A percentile compares a stretch with the other conserved stretches of the same genome.
These are phyloP conservation scores for Penicillium angulare DNA, from an alignment of 495 filamentous ascomycete species.

Conservation along the genomic window DNA sequence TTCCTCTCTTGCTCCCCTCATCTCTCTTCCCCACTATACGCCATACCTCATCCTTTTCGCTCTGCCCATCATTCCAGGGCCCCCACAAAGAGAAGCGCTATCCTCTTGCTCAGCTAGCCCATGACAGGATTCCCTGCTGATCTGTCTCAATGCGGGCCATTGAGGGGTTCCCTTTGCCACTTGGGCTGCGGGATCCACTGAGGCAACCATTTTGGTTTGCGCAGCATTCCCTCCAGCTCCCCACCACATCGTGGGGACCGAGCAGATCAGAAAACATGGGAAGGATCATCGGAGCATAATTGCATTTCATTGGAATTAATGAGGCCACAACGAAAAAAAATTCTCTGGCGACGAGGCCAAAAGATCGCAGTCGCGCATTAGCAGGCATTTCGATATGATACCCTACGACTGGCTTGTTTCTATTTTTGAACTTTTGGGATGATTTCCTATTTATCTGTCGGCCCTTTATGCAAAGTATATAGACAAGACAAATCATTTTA, in stretches of 20 bases:
- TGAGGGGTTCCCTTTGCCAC: neutral
- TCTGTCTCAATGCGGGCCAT: neutral
- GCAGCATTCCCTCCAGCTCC: neutral
- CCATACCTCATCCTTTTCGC: neutral
- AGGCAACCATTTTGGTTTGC: neutral
- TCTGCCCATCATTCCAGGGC: neutral
- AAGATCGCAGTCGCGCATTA: constrained; percentile 48
- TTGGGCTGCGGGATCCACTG: constrained; percentile 1
- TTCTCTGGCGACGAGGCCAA: constrained; percentile 25
- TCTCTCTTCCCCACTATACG: constrained; percentile 1
- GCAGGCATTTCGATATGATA: constrained; percentile 53
- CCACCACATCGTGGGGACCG: neutral
- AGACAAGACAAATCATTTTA: constrained; percentile 18
- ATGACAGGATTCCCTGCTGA: neutral
- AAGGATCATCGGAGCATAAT: neutral
- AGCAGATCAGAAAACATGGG: neutral
- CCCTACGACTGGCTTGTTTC: constrained; percentile 45
- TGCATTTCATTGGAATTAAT: constrained; percentile 19
- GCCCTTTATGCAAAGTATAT: constrained; percentile 17
- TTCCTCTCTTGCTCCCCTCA: neutral
- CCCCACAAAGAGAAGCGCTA: neutral
- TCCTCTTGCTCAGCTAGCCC: neutral
- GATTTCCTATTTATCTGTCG: constrained; percentile 4
- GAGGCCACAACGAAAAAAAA: constrained; percentile 23
- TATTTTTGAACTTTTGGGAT: constrained; percentile 12